phyloP scores from a whole-genome alignment of 2,329 filamentous ascomycete species.

The Aspergillus sp. region DNA sequence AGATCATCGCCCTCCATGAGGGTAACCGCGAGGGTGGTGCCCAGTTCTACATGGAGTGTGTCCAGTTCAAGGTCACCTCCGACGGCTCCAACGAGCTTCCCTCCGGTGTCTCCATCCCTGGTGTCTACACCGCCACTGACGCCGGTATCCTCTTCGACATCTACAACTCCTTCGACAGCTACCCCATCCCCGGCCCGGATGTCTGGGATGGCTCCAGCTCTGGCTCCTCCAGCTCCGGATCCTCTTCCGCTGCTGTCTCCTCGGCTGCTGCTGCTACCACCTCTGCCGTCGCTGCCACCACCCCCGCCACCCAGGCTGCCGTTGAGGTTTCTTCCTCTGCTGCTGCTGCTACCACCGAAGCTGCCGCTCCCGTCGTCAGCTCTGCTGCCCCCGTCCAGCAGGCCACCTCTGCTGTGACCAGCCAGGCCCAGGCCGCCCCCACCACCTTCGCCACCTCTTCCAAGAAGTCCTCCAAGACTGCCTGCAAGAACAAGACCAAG shows the following conservation, averaged over 20 bases:
- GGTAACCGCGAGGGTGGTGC: conserved; percentile 21
- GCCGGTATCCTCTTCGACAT: conserved; percentile 23
- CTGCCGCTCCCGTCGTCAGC: background rate
- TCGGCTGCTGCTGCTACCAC: conserved; percentile 5
- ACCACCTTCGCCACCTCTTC: conserved; percentile 3
- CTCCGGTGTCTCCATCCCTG: conserved; percentile 24
- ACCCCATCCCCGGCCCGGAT: conserved; percentile 25
- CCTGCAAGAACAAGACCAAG: conserved; percentile 1
- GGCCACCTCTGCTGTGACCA: conserved; percentile 4
- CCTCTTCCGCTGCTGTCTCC: conserved; percentile 5
- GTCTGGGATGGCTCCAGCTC: conserved; percentile 25
- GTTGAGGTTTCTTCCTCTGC: background rate
- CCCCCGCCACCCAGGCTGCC: background rate
- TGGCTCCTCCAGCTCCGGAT: conserved; percentile 13
- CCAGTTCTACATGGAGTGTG: conserved; percentile 30
- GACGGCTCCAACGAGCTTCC: conserved; percentile 21
- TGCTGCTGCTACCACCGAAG: conserved; percentile 1
- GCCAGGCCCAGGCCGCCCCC: conserved; percentile 6
- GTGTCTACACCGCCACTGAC: conserved; percentile 21
- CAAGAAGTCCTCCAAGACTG: background rate
- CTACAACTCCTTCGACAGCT: conserved; percentile 22
- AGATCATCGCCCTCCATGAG: conserved; percentile 28
- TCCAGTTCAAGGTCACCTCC: conserved; percentile 26
- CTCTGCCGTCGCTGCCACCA: conserved; percentile 1
- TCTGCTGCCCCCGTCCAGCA: background rate